phyloP scores from a whole-genome alignment of 2,329 filamentous ascomycete genomes.

The Pseudogymnoascus sp. region DNA sequence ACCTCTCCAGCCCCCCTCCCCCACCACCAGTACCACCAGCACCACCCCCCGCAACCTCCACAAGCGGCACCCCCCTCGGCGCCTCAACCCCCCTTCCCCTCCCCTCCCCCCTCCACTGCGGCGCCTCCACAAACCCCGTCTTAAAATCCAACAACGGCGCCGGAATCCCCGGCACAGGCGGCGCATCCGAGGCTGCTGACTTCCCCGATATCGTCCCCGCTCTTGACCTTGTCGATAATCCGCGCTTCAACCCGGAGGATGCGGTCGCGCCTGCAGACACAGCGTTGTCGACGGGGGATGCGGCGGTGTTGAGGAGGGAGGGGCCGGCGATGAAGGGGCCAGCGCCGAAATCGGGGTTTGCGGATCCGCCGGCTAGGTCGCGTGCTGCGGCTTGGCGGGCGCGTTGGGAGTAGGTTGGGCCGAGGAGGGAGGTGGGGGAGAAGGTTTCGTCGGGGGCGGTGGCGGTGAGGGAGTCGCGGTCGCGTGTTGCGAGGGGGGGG shows the following conservation, averaged over 20 bases:
- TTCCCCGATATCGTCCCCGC: background rate
- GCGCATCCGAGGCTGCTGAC: background rate
- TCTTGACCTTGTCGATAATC: background rate
- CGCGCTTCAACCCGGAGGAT: background rate
- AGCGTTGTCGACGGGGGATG: background rate
- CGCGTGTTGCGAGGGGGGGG: conserved; percentile 11
- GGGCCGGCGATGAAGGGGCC: conserved; percentile 48
- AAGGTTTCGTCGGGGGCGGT: conserved; percentile 32
- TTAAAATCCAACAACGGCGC: conserved; percentile 53
- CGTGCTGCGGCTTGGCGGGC: conserved; percentile 27
- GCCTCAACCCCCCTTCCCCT: conserved; percentile 42
- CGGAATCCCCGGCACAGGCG: conserved; percentile 5
- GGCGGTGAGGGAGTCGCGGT: conserved; percentile 16
- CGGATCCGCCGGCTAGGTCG: conserved; percentile 19
- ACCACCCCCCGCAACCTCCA: conserved; percentile 34
- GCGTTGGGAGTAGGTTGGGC: conserved; percentile 41
- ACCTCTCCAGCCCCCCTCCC: background rate
- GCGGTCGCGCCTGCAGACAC: background rate
- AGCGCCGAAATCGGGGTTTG: conserved; percentile 25
- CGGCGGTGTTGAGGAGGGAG: conserved; percentile 42
- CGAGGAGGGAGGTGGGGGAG: conserved; percentile 38
- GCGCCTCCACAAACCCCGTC: conserved; percentile 55
- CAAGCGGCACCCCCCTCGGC: conserved; percentile 36
- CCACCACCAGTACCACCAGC: background rate
- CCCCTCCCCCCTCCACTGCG: conserved; percentile 46